These are phyloP conservation scores for Kondoa subrosea DNA, from an alignment of 768 basidiomycete genomes.

Conservation along the genomic window DNA sequence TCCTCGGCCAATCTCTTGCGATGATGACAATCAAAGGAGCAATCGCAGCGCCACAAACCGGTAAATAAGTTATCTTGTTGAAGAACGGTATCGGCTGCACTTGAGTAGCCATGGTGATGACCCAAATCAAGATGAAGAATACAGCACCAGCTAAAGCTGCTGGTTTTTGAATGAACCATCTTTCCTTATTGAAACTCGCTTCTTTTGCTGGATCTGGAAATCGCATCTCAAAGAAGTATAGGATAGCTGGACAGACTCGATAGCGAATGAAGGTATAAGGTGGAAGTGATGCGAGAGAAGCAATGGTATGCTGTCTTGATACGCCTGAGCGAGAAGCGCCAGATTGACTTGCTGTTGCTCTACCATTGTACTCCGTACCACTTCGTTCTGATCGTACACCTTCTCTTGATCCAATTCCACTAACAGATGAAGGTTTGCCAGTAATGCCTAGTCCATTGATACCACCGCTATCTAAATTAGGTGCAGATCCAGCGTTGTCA, in stretches of 20 bases:
- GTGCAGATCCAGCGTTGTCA: not conserved
- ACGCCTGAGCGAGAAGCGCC: not conserved
- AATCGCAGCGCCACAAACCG: not conserved
- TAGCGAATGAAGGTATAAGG: constrained; percentile 1
- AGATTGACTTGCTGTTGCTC: not conserved
- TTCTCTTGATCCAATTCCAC: not conserved
- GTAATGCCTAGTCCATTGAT: not conserved
- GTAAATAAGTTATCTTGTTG: constrained; percentile 1
- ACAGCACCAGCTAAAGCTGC: not conserved
- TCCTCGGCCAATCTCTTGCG: not conserved
- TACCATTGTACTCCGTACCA: not conserved
- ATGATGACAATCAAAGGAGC: not conserved
- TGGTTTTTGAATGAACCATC: constrained; percentile 1
- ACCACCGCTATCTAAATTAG: not conserved
- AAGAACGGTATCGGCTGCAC: not conserved
- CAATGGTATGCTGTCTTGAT: not conserved
- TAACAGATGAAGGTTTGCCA: too few species aligned
- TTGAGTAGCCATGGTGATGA: not conserved
- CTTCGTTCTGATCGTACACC: not conserved
- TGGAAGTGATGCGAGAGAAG: not conserved
- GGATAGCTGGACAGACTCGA: not conserved
- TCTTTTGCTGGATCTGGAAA: constrained; percentile 6
- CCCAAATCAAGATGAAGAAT: not conserved
- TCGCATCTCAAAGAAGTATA: not conserved
- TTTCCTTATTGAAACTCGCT: not conserved